Conservation (phyloP, 2,329 filamentous ascomycete genomes). For the Hypocreales sp. region DNA sequence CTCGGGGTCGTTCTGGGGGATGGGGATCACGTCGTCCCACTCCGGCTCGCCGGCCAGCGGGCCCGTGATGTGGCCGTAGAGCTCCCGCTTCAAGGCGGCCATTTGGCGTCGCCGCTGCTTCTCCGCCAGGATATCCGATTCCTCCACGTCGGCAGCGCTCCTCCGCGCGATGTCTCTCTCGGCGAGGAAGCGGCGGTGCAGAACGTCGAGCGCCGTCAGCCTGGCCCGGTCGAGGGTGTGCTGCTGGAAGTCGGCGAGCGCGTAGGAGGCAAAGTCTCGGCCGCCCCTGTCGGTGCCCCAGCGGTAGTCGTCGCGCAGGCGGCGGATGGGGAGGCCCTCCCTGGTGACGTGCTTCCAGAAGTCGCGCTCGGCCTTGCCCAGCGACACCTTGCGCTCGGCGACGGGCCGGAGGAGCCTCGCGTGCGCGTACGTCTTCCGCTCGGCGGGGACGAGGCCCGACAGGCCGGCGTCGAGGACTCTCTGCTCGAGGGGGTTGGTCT, state of each 20-base stretch:
- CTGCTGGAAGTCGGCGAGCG: slow-evolving; percentile 26
- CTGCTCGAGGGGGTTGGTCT: slow-evolving; percentile 32
- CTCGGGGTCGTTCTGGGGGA: slow-evolving; percentile 71
- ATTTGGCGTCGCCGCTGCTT: slow-evolving; percentile 32
- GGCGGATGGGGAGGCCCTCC: slow-evolving; percentile 31
- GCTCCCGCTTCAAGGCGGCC: slow-evolving; percentile 30
- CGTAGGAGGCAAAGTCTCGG: slow-evolving; percentile 31
- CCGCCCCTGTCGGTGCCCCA: slow-evolving; percentile 38
- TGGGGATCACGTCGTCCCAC: slow-evolving; percentile 75
- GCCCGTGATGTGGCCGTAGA: slow-evolving; percentile 34
- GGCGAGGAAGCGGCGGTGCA: slow-evolving; percentile 27
- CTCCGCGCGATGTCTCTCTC: slow-evolving; percentile 16
- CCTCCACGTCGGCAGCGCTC: slow-evolving; percentile 12
- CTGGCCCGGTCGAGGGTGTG: slow-evolving; percentile 24
- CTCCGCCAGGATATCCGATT: slow-evolving; percentile 29
- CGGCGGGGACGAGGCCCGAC: slow-evolving; percentile 27
- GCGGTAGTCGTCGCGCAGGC: slow-evolving; percentile 20
- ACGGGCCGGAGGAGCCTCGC: slow-evolving; percentile 27
- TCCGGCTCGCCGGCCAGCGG: slow-evolving; percentile 44
- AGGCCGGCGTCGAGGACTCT: slow-evolving; percentile 28
- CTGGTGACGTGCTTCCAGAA: slow-evolving; percentile 42
- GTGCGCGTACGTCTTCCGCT: slow-evolving; percentile 33
- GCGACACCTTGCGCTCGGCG: slow-evolving; percentile 16
- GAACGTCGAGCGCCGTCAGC: slow-evolving; percentile 25
- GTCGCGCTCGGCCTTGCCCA: slow-evolving; percentile 36